A percentile compares a stretch with the other conserved stretches of the same genome.
These are phyloP conservation scores for Sporothrix curviconia DNA, from an alignment of 2,329 filamentous ascomycete species.

Conservation along the genomic window DNA sequence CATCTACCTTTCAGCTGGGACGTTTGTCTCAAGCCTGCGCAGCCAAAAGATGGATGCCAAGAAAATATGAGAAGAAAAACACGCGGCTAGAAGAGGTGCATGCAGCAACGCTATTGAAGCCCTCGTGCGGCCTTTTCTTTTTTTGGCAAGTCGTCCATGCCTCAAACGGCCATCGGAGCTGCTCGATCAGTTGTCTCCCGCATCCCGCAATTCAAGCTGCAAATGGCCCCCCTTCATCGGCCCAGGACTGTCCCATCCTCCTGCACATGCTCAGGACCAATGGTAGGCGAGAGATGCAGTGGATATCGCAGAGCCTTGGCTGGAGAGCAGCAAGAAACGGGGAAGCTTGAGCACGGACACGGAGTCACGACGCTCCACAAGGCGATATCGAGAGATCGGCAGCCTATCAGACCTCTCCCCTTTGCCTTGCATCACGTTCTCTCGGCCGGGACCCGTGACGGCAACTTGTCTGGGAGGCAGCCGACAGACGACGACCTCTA, in stretches of 20 bases:
- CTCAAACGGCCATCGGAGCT: neutral
- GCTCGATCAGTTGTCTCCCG: neutral
- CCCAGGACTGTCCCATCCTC: neutral
- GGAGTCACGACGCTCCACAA: neutral
- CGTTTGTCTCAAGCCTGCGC: neutral
- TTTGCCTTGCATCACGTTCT: too few species aligned
- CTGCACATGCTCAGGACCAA: too few species aligned
- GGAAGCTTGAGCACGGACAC: neutral
- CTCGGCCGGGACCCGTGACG: too few species aligned
- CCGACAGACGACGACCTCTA: neutral
- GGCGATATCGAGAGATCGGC: too few species aligned
- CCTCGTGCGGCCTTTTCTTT: too few species aligned
- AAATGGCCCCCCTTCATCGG: conserved; percentile 4
- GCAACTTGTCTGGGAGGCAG: conserved; percentile 4
- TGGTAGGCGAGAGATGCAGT: neutral
- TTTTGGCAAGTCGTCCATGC: too few species aligned
- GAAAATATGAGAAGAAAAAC: neutral
- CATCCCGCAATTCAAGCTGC: conserved; percentile 1
- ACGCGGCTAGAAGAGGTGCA: neutral
- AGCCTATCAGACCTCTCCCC: too few species aligned
- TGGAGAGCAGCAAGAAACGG: neutral
- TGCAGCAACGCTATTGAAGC: neutral
- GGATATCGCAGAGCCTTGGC: neutral
- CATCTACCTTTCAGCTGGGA: conserved; percentile 2
- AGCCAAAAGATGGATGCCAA: neutral